Conservation (phyloP, 176 grass and related monocot genomes). For the Aegilops umbellulata region DNA sequence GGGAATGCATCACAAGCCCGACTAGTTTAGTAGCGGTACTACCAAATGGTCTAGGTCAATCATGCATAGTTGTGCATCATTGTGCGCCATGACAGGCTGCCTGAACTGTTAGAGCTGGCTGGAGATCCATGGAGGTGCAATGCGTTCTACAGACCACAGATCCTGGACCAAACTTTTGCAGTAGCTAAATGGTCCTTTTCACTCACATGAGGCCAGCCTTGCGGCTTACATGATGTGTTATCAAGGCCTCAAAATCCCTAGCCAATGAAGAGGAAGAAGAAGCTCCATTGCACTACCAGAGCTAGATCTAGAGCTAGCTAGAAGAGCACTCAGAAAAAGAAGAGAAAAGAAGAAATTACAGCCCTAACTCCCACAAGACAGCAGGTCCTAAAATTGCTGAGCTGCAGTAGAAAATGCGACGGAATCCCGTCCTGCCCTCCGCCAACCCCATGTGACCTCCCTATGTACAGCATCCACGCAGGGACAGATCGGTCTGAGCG, state of each 20-base stretch:
- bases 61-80: neutral
- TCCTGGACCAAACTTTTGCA: neutral
- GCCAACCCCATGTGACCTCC: neutral
- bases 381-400: conserved; percentile 39
- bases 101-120: neutral
- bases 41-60: neutral
- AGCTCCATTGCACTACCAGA: conserved; percentile 20
- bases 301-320: conserved; percentile 38
- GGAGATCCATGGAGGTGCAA: neutral
- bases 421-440: conserved; percentile 27
- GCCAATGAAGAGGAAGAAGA: neutral
- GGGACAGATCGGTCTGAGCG: conserved; percentile 22
- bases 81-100: neutral
- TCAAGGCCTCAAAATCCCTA: conserved; percentile 15
- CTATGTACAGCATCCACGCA: conserved; percentile 32
- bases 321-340: neutral
- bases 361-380: conserved; percentile 23
- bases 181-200: neutral
- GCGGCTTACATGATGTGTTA: conserved; percentile 46
- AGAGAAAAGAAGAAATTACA: neutral
- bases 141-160: neutral
- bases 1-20: neutral
- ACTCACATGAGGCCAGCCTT: conserved; percentile 25
- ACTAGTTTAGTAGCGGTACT: neutral
- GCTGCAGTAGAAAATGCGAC: conserved; percentile 34